A percentile compares a stretch with the other conserved stretches of the same genome.
These are phyloP conservation scores for Eragrostis tef DNA, from an alignment of 202 grass and related monocot genomes.

Conservation along the genomic window DNA sequence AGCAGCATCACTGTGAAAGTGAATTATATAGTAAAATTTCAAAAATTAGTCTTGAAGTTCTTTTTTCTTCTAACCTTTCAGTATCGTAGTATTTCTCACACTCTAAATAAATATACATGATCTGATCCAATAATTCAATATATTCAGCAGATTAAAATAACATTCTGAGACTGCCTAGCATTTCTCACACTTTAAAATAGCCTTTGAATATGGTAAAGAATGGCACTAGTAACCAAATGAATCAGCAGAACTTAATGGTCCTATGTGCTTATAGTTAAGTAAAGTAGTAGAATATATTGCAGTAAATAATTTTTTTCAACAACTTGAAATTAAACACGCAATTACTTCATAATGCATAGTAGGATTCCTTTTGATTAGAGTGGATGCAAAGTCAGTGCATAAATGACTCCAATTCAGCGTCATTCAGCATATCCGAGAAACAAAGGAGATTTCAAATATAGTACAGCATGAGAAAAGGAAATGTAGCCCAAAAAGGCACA, in stretches of 20 bases:
- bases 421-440: conserved; percentile 21
- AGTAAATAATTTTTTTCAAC: not conserved
- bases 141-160: not conserved
- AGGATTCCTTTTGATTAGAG: conserved; percentile 22
- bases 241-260: not conserved
- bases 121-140: conserved; percentile 11
- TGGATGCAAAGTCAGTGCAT: conserved; percentile 5
- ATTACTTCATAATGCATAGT: conserved; percentile 16
- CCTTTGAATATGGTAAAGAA: conserved; percentile 6
- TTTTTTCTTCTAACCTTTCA: conserved; percentile 27
- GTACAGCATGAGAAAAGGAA: not conserved
- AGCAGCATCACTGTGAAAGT: conserved; percentile 78
- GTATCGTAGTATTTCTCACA: conserved; percentile 18
- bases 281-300: not conserved
- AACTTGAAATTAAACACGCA: not conserved
- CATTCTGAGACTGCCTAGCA: conserved; percentile 1
- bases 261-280: not conserved
- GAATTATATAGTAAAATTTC: conserved; percentile 44
- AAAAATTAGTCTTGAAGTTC: not conserved
- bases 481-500: conserved; percentile 25
- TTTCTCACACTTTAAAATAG: not conserved
- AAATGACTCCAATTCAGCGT: conserved; percentile 32
- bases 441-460: conserved; percentile 4
- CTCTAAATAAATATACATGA: not conserved
- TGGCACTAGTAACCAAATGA: not conserved